Evolutionary conservation across 1,139 yeast species (phyloP), one percentile per base, ranked within the genome.

Genomic region (Candida sp.): DNA sequence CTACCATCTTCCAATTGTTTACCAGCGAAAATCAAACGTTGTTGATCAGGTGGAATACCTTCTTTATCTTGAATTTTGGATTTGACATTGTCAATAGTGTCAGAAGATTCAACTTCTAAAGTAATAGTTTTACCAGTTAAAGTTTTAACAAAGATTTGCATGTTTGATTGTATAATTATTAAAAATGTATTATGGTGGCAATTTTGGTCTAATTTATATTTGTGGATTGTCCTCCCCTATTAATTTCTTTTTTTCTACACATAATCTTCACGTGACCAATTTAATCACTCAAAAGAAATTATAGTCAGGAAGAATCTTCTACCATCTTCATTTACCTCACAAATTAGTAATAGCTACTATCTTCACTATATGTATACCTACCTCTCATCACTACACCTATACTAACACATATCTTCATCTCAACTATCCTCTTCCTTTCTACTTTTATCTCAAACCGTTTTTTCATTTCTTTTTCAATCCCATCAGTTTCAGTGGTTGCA

Each of bases 121-220:
- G 87, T 82, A 52, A 82, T 82, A 37, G 88, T 82, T 70, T 82
- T 82, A 61, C 87, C 87, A 4, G 87, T 82, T 57, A 82, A 69
- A 5, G 87, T 82, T 61, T 74, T 74, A 48, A 68, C 79, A 61
- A 73, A 73, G 50, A 69, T 80, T 64, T 82, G 86, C 84, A 82
- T 81, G 33, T 81, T 96, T 5, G 19, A 29, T 15, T 37, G 8
- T 8, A 4, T 12, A 35, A 12, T 4, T 15, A 34, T 12, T 4
- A 22, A 21, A 21, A 12, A 9, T 19, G 11, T 21, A 15, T 21
- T 34, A 5, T 35, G 37, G 37, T 35, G 37, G 37, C 37, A 22
- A 35, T 12, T 35, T 35, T n/a, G n/a, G 37, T 15, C 38, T n/a
- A 15, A 21, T 37, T 21, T 37, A 37, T 37, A 37, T 19, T 37